Percentiles rank a stretch among this genome's conserved stretches.
These are phyloP conservation scores for Alternaria hordeiaustralica DNA, from an alignment of 2,329 filamentous ascomycete species.

Conservation along the genomic window DNA sequence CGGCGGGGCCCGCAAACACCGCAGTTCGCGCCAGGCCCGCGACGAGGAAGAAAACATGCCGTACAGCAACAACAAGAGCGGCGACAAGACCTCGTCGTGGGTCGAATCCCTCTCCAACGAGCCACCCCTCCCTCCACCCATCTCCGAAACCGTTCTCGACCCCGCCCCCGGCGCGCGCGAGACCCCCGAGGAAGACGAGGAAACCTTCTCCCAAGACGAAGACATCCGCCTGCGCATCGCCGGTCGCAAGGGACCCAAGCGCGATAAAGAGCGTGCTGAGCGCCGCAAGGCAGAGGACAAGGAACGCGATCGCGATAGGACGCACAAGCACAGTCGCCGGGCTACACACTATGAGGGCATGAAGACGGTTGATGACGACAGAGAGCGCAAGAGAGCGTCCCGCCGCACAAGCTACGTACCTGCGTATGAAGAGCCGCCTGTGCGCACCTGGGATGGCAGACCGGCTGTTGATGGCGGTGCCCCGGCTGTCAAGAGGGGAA, in stretches of 20 bases:
- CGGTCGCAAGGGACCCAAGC: conserved; percentile 35
- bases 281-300: conserved; percentile 34
- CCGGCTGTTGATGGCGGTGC: conserved; percentile 38
- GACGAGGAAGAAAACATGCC: conserved; percentile 43
- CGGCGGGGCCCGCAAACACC: conserved; percentile 31
- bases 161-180: conserved; percentile 35
- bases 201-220: conserved; percentile 48
- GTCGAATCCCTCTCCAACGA: conserved; percentile 55
- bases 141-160: conserved; percentile 57
- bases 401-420: conserved; percentile 41
- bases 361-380: conserved; percentile 28
- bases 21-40: conserved; percentile 33
- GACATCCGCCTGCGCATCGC: conserved; percentile 47
- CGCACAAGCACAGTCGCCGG: conserved; percentile 37
- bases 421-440: conserved; percentile 40
- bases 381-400: conserved; percentile 32
- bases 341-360: conserved; percentile 33
- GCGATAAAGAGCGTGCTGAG: conserved; percentile 40
- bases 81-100: conserved; percentile 59
- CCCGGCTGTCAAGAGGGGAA: conserved; percentile 48
- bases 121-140: conserved; percentile 55
- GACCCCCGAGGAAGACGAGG: conserved; percentile 38
- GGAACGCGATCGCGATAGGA: conserved; percentile 36
- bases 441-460: conserved; percentile 51
- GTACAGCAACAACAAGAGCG: conserved; percentile 46